Percentiles rank a stretch among this genome's conserved stretches.
Evolutionary conservation across 2,329 filamentous ascomycete genomes (phyloP).

Genomic region (Apiospora sp.): DNA sequence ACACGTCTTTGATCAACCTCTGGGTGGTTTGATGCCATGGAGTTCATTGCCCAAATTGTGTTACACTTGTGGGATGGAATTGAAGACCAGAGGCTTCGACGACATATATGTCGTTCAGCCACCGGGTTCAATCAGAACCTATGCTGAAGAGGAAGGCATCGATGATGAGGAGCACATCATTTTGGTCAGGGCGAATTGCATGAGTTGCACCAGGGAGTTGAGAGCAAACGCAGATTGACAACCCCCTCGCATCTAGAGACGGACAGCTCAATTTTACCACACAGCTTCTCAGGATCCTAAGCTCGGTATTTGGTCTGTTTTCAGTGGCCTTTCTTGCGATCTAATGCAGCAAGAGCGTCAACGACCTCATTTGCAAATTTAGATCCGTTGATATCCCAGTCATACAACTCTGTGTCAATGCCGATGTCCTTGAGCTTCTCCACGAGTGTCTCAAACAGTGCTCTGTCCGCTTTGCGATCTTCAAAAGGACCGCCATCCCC

Average conservation of each 20-base stretch:
- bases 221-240: background rate
- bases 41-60: background rate
- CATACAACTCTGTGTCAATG: conserved; percentile 58
- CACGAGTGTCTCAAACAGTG: conserved; percentile 61
- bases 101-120: background rate
- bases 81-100: background rate
- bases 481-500: conserved; percentile 62
- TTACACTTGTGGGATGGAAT: background rate
- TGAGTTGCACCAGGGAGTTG: background rate
- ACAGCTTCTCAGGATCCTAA: background rate
- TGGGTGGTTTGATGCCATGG: background rate
- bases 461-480: conserved; percentile 51
- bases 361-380: conserved; percentile 26
- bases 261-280: background rate
- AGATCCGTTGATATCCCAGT: conserved; percentile 61
- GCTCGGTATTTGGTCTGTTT: background rate
- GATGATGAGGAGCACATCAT: background rate
- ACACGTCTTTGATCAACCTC: background rate
- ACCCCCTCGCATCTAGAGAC: background rate
- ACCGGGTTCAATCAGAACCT: background rate
- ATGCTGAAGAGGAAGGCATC: no score
- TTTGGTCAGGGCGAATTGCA: background rate
- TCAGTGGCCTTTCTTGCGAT: background rate
- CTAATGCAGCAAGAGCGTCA: conserved; percentile 14
- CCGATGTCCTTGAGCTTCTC: conserved; percentile 55